Base-by-base conservation (phyloP, 139 green algal species). In the Picochlorum sp. region DNA sequence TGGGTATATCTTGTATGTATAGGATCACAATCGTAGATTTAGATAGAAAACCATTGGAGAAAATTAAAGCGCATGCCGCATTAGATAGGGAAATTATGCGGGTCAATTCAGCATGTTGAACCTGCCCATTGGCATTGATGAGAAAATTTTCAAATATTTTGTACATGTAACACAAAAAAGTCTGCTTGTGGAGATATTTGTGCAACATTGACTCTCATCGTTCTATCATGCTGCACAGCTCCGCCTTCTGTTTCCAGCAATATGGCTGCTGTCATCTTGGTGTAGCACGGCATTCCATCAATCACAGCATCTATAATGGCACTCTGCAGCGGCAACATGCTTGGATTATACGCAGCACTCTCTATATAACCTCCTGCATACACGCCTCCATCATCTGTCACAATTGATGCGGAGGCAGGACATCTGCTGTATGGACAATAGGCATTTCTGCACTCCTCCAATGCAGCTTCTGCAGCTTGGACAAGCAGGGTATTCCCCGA, bases 341-440 rank as follows among this genome's bases (percentile, higher is more conserved):
- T 86, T 11, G 89, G 89, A 80, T 96, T 96, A 81, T 86, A 94
- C 2, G 89, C 89, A 3, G 81, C 87, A 61, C 63, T 84, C 69
- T 96, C 89, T 10, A 91, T 61, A 62, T 86, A 92, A 13, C 70
- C 61, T 3, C 89, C 89, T 51, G 66, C 73, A 66, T 80, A 79
- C 28, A 95, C 67, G 1, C 67, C 67, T 7, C 82, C 73, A 6
- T 45, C 26, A 1, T 57, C 51, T 2, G 71, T 81, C 11, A 86
- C 63, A 6, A 96, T 64, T 1, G 83, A 76, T 2, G 81, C 74
- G 8, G 79, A 89, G 0, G 89, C 83, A 0, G 83, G 81, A 62
- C 81, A 95, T 49, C n/a, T 28, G 13, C 37, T 56, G 23, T 66
- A 66, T n/a, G 61, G 61, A 21, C 34, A 23, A 23, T 66, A 66